A percentile compares a stretch with the other conserved stretches of the same genome.
phyloP scores from a whole-genome alignment of 495 filamentous ascomycete genomes.

The Penicillium cosmopolitanum region DNA sequence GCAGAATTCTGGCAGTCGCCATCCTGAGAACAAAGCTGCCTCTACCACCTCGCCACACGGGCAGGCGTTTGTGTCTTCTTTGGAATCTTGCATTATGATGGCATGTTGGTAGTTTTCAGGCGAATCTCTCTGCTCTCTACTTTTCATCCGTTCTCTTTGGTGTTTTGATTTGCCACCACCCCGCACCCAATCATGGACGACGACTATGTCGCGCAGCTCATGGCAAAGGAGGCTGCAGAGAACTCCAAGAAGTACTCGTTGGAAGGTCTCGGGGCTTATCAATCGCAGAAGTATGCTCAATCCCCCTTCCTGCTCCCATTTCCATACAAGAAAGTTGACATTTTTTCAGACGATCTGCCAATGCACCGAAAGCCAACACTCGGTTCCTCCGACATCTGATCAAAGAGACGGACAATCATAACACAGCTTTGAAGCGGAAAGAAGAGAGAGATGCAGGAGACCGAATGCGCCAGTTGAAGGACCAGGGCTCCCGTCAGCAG shows the following conservation, averaged over 20 bases:
- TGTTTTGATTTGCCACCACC: neutral
- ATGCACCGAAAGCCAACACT: conserved; percentile 88
- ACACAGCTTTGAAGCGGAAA: conserved; percentile 81
- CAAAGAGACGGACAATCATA: conserved; percentile 85
- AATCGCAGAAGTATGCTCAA: conserved; percentile 63
- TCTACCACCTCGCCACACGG: neutral
- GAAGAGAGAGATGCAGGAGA: conserved; percentile 70
- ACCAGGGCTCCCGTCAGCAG: conserved; percentile 26
- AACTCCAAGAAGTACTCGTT: conserved; percentile 72
- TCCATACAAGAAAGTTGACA: neutral
- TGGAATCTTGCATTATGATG: neutral
- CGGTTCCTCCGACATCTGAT: conserved; percentile 88
- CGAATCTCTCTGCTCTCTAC: neutral
- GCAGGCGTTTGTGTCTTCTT: neutral
- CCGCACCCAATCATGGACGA: conserved; percentile 54
- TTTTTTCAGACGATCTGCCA: conserved; percentile 51
- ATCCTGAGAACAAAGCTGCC: conserved; percentile 2
- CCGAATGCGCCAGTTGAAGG: conserved; percentile 54
- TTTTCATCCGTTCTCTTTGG: neutral
- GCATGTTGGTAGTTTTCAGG: neutral
- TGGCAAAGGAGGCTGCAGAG: conserved; percentile 73
- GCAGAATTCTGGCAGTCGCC: conserved; percentile 17
- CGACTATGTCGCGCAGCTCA: conserved; percentile 72
- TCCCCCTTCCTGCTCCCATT: neutral
- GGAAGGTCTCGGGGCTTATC: conserved; percentile 71